These are phyloP conservation scores for Pythium myriotylum DNA, from an alignment of 352 stramenopile genomes.

Conservation along the genomic window DNA sequence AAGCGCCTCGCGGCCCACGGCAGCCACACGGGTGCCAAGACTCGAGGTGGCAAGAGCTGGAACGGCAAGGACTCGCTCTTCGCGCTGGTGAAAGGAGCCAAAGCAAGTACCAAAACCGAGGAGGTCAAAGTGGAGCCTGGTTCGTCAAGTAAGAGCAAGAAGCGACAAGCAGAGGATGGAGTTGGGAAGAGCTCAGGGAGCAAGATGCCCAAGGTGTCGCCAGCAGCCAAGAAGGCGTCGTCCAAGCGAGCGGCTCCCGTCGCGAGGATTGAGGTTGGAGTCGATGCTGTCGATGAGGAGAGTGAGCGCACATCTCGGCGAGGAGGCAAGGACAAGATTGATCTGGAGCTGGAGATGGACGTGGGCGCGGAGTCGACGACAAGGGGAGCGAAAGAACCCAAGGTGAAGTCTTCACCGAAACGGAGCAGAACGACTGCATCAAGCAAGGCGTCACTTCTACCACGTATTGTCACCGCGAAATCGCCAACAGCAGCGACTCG, in stretches of 20 bases:
- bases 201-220: slow-evolving; percentile 2
- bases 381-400: neutral
- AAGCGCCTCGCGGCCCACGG: slow-evolving; percentile 58
- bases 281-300: slow-evolving; percentile 54
- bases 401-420: slow-evolving; percentile 6
- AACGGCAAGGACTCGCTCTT: slow-evolving; percentile 40
- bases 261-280: slow-evolving; percentile 39
- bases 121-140: neutral
- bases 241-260: neutral
- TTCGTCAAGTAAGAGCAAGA: slow-evolving; percentile 4
- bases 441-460: neutral
- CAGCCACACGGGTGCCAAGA: slow-evolving; percentile 35
- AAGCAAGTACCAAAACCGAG: slow-evolving; percentile 17
- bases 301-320: slow-evolving; percentile 45
- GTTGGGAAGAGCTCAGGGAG: neutral
- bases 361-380: slow-evolving; percentile 29
- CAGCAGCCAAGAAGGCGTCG: neutral
- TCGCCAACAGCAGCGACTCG: slow-evolving; percentile 3
- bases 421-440: slow-evolving; percentile 1
- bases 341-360: slow-evolving; percentile 64
- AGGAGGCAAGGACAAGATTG: slow-evolving; percentile 36
- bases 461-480: neutral
- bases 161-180: neutral
- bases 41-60: slow-evolving; percentile 49
- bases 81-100: neutral